Conservation (phyloP, 495 filamentous ascomycete genomes). For the Xylaria curta region DNA sequence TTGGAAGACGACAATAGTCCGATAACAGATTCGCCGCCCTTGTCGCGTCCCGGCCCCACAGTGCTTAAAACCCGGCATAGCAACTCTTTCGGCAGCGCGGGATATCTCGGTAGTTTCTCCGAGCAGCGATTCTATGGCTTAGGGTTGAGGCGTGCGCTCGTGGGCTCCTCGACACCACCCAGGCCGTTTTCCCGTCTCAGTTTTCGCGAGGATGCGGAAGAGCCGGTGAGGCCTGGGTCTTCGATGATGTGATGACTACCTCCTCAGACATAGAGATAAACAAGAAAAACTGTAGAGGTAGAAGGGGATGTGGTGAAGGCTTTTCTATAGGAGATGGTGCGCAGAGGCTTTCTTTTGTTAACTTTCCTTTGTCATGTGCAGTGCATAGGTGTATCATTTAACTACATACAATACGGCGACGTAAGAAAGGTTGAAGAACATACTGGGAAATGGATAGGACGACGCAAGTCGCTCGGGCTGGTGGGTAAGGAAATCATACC, state of each 20-base stretch:
- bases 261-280: neutral
- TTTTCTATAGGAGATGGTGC: neutral
- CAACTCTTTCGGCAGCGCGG: slow-evolving; percentile 45
- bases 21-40: neutral
- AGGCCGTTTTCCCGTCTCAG: slow-evolving; percentile 11
- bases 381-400: neutral
- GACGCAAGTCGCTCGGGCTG: neutral
- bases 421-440: neutral
- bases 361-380: neutral
- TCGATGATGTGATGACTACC: neutral
- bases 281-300: neutral
- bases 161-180: slow-evolving; percentile 24
- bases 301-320: neutral
- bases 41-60: slow-evolving; percentile 1
- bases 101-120: slow-evolving; percentile 46
- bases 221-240: neutral
- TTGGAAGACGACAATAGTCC: slow-evolving; percentile 25
- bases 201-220: neutral
- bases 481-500: neutral
- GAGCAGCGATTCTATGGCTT: slow-evolving; percentile 43
- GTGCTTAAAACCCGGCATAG: slow-evolving; percentile 17
- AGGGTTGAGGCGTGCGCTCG: slow-evolving; percentile 43
- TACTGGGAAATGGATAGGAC: neutral
- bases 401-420: neutral
- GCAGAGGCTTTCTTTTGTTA: neutral